These are phyloP conservation scores for Sugiyamaella americana DNA, from an alignment of 805 yeast species.

Conservation along the genomic window DNA sequence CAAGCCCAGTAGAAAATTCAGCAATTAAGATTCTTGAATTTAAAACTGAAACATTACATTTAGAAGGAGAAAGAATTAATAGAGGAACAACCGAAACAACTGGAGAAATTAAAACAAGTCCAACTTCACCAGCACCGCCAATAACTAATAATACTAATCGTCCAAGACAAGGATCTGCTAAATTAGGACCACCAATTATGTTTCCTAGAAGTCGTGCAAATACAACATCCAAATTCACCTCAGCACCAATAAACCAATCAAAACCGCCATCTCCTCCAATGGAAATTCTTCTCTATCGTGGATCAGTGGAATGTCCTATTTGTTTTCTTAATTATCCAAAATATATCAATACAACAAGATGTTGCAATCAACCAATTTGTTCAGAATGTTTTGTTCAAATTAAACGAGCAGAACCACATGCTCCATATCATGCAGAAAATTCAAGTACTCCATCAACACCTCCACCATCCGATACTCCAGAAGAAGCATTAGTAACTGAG, in stretches of 20 bases:
- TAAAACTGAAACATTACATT: constrained; percentile 5
- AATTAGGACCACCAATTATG: not conserved
- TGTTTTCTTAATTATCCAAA: constrained; percentile 84
- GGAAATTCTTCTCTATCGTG: constrained; percentile 54
- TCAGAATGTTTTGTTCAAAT: constrained; percentile 96
- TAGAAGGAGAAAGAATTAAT: no score
- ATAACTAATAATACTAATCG: not conserved
- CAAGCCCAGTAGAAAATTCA: not conserved
- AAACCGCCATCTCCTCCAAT: constrained; percentile 25
- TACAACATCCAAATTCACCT: constrained; percentile 14
- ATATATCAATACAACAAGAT: constrained; percentile 69
- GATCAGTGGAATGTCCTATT: constrained; percentile 84
- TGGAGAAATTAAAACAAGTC: not conserved
- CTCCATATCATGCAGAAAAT: constrained; percentile 50
- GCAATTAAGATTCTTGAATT: not conserved
- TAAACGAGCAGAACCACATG: constrained; percentile 86
- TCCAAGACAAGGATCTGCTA: not conserved
- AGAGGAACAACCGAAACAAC: no score
- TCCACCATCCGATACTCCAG: constrained; percentile 18
- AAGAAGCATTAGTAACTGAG: constrained; percentile 57
- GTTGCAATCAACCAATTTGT: constrained; percentile 92
- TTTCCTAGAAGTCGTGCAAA: constrained; percentile 18
- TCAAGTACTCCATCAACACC: constrained; percentile 25
- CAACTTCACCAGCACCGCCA: no score
- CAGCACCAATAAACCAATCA: constrained; percentile 1